These are phyloP conservation scores for Saccharomycopsis olivae DNA, from an alignment of 805 yeast species.

Conservation along the genomic window DNA sequence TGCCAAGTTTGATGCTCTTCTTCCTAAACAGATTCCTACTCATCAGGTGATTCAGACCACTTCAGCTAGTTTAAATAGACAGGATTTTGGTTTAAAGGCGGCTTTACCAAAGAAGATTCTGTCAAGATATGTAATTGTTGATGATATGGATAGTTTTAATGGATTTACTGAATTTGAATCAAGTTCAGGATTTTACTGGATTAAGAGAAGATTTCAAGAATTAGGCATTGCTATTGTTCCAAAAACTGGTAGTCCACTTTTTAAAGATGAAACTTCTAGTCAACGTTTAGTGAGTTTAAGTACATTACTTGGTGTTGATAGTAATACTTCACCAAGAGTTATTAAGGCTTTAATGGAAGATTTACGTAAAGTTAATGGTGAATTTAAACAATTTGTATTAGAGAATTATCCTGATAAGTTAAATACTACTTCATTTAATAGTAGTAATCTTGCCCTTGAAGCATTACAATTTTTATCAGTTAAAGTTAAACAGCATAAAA, in stretches of 20 bases:
- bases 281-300: slow-evolving; percentile 1
- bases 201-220: slow-evolving; percentile 58
- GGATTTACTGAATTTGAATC: slow-evolving; percentile 66
- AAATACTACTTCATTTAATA: slow-evolving; percentile 22
- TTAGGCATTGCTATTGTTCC: slow-evolving; percentile 38
- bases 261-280: not conserved
- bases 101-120: slow-evolving; percentile 55
- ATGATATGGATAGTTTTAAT: slow-evolving; percentile 56
- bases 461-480: slow-evolving; percentile 31
- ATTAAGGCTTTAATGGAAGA: slow-evolving; percentile 28
- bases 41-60: slow-evolving; percentile 68
- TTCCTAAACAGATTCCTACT: slow-evolving; percentile 44
- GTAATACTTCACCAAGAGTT: slow-evolving; percentile 23
- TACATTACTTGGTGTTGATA: slow-evolving; percentile 18
- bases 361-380: slow-evolving; percentile 37
- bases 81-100: slow-evolving; percentile 70
- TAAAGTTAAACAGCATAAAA: slow-evolving; percentile 11
- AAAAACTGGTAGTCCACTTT: not conserved
- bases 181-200: slow-evolving; percentile 47
- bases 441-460: slow-evolving; percentile 28
- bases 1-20: slow-evolving; percentile 22
- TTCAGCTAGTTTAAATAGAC: slow-evolving; percentile 47
- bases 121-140: slow-evolving; percentile 47
- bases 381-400: slow-evolving; percentile 46
- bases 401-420: slow-evolving; percentile 36